Evolutionary conservation across 768 basidiomycete species (phyloP), one percentile per base, ranked within the genome.

Genomic region (Hericium alpestre): DNA sequence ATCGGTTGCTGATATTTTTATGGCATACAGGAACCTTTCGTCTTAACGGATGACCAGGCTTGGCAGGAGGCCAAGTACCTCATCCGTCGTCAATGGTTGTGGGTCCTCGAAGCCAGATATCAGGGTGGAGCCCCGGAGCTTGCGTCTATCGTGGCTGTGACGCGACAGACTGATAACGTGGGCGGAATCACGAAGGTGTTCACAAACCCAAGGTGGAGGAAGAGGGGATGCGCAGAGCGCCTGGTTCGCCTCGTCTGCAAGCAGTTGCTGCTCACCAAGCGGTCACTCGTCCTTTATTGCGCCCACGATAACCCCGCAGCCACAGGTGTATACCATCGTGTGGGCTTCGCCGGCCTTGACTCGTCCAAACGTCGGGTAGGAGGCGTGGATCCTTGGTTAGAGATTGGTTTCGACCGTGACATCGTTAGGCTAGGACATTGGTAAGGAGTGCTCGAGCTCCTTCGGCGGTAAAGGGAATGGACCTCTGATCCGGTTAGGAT

Each of bases 141-240:
- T 20, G 83, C 86, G 0, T 87, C 76, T 18, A 79, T 90, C 41
- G 83, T 83, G 5, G 86, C 86, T 15, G 79, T 78, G 27, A 86
- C 87, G 8, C 73, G 89, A 11, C 79, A 81, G 58, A 81, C 75
- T 23, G 72, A 74, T 1, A 73, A 63, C 4, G 76, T 84, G 23
- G 79, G 81, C 2, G 79, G 83, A 0, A 80, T 90, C 48, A 84
- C 84, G 40, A 90, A 90, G 66, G 87, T 90, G 0, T 84, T 73
- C 64, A 90, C 88, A 0, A 71, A 75, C 50, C 72, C 78, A 0
- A 39, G 62, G 2, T 84, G 79, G 75, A 73, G 83, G 47, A 66
- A 76, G 0, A 70, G 65, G 1, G 78, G 82, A 4, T 84, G 77
- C 61, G 88, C 88, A 0, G 80, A 79, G 64, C 74, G 78, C 8